phyloP scores from a whole-genome alignment of 371 early-diverging fungal genomes.

The Choanephora cucurbitarum region DNA sequence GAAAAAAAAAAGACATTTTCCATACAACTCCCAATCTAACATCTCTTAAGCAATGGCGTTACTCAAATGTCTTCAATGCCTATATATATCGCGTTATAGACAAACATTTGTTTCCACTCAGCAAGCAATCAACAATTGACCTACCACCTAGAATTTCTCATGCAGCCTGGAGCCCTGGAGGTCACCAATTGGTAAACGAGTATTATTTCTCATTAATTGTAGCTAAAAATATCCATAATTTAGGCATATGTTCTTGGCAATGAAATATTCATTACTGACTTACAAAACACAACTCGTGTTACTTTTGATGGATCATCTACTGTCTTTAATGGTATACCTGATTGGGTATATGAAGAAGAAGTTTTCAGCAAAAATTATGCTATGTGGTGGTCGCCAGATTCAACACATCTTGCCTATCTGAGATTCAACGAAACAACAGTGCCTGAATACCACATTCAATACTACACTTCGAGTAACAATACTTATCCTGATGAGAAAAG shows the following conservation, averaged over 20 bases:
- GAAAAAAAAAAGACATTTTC: neutral
- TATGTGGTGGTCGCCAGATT: constrained; percentile 93
- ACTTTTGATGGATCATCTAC: constrained; percentile 83
- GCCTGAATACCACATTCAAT: constrained; percentile 72
- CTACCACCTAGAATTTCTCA: constrained; percentile 51
- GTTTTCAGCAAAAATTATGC: constrained; percentile 71
- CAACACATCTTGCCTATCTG: constrained; percentile 77
- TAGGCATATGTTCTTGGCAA: constrained; percentile 86
- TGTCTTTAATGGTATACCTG: constrained; percentile 94
- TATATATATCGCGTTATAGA: constrained; percentile 69
- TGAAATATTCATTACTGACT: constrained; percentile 80
- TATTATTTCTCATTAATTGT: too few species aligned
- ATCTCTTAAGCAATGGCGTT: constrained; percentile 72
- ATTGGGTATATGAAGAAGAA: constrained; percentile 99
- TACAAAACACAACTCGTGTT: constrained; percentile 65
- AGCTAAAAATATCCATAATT: neutral
- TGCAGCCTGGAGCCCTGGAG: constrained; percentile 81
- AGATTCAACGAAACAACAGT: constrained; percentile 86
- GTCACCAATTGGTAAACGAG: constrained; percentile 63
- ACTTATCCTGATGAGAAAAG: constrained; percentile 73
- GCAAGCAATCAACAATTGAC: constrained; percentile 38
- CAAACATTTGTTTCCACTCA: constrained; percentile 60
- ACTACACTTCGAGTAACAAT: constrained; percentile 58
- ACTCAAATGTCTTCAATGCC: constrained; percentile 66
- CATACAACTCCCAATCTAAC: neutral